These are phyloP conservation scores for Neonectria coccinea DNA, from an alignment of 2,329 filamentous ascomycete species.

Conservation along the genomic window DNA sequence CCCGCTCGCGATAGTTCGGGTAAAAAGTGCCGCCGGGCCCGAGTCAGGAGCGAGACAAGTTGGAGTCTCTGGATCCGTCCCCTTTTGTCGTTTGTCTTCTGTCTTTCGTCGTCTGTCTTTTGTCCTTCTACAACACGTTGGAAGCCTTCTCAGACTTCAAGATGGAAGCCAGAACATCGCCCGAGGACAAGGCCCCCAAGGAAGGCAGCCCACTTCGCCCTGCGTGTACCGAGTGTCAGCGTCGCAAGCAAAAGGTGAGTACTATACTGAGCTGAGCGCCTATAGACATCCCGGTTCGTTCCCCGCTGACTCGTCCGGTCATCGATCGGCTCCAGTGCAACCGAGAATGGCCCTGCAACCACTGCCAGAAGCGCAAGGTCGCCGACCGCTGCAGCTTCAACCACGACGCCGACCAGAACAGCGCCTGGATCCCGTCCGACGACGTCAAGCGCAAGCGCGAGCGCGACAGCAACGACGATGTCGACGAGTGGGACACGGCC, in stretches of 20 bases:
- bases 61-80: too few species aligned
- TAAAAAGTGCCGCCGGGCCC: background rate
- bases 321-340: slow-evolving; percentile 48
- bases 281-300: too few species aligned
- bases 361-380: slow-evolving; percentile 55
- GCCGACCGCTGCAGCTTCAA: slow-evolving; percentile 52
- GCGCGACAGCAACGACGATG: slow-evolving; percentile 36
- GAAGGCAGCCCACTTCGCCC: slow-evolving; percentile 41
- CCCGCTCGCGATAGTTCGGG: slow-evolving; percentile 6
- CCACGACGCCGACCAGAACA: slow-evolving; percentile 34
- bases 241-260: slow-evolving; percentile 54
- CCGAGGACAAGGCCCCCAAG: slow-evolving; percentile 30
- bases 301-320: background rate
- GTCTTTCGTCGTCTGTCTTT: too few species aligned
- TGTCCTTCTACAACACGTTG: background rate
- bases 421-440: slow-evolving; percentile 34
- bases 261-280: too few species aligned
- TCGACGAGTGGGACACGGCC: slow-evolving; percentile 11
- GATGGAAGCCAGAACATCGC: slow-evolving; percentile 1
- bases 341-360: slow-evolving; percentile 55
- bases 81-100: too few species aligned
- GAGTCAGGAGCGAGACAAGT: background rate
- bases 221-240: slow-evolving; percentile 58
- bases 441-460: slow-evolving; percentile 44
- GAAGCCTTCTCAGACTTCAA: background rate